A percentile compares a stretch with the other conserved stretches of the same genome.
phyloP scores from a whole-genome alignment of 2,329 filamentous ascomycete species.

The Ambrosiella beaveri region DNA sequence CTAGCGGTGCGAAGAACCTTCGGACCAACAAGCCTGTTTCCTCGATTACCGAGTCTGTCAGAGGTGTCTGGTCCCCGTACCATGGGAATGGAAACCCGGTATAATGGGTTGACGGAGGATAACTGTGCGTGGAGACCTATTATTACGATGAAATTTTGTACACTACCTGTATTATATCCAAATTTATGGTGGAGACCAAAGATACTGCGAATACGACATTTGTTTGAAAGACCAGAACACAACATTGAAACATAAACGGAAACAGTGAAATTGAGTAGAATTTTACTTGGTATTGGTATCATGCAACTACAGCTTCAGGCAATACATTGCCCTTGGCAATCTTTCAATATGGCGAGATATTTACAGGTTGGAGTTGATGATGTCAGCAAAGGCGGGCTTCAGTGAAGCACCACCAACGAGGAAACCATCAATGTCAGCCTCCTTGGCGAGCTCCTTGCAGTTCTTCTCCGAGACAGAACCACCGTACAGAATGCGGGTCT shows the following conservation, averaged over 20 bases:
- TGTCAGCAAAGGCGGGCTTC: constrained; percentile 71
- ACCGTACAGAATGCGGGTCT: constrained; percentile 89
- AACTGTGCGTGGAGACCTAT: background rate
- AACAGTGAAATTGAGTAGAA: background rate
- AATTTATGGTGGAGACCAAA: background rate
- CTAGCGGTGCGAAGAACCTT: constrained; percentile 58
- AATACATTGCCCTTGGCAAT: constrained; percentile 2
- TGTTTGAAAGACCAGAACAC: background rate
- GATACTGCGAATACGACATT: background rate
- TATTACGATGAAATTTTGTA: constrained; percentile 3
- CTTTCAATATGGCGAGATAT: constrained; percentile 12
- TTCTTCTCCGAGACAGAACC: constrained; percentile 98
- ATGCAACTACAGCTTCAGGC: background rate
- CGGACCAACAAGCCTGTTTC: constrained; percentile 44
- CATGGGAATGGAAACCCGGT: constrained; percentile 42
- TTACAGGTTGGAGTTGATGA: constrained; percentile 40
- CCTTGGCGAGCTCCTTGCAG: constrained; percentile 78
- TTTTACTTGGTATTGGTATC: constrained; percentile 9
- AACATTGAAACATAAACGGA: background rate
- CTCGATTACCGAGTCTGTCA: constrained; percentile 47
- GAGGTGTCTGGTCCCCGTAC: constrained; percentile 55
- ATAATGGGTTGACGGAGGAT: constrained; percentile 19
- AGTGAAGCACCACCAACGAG: constrained; percentile 89
- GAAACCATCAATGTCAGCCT: constrained; percentile 95
- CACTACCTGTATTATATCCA: constrained; percentile 12